phyloP scores from a whole-genome alignment of 192 early-diverging fungal species.

The Spinellus fusiger region DNA sequence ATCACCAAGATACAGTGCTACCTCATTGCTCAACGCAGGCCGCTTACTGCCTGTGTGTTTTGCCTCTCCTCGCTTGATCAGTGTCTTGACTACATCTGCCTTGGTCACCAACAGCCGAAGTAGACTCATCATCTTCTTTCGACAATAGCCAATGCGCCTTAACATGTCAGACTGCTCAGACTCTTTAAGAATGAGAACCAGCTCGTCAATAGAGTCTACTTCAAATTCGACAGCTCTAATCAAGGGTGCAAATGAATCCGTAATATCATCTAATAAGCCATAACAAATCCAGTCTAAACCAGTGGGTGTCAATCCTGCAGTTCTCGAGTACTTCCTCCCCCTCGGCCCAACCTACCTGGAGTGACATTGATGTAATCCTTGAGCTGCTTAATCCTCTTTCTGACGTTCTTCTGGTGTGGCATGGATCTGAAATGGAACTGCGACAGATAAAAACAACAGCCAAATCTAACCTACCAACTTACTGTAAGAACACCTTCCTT shows the following conservation, averaged over 20 bases:
- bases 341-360: constrained; percentile 41
- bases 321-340: neutral
- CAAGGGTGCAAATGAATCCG: constrained; percentile 87
- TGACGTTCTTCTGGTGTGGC: constrained; percentile 79
- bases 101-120: constrained; percentile 66
- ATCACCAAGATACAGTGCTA: constrained; percentile 72
- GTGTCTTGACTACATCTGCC: constrained; percentile 67
- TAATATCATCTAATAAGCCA: constrained; percentile 93
- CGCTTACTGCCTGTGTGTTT: constrained; percentile 12
- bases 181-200: constrained; percentile 88
- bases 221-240: constrained; percentile 87
- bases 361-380: constrained; percentile 80
- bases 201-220: constrained; percentile 93
- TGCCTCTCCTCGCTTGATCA: constrained; percentile 61
- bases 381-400: constrained; percentile 79
- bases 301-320: neutral
- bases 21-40: constrained; percentile 46
- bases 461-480: constrained; percentile 8
- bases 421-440: constrained; percentile 81
- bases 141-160: constrained; percentile 66
- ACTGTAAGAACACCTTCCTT: constrained; percentile 68
- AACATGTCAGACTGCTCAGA: constrained; percentile 84
- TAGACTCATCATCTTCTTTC: constrained; percentile 67
- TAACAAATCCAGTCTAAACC: constrained; percentile 92
- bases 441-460: neutral